Percentiles rank a stretch among this genome's conserved stretches.
These are phyloP conservation scores for Erigeron philadelphicus DNA, from an alignment of 140 eudicot genomes.

Conservation along the genomic window DNA sequence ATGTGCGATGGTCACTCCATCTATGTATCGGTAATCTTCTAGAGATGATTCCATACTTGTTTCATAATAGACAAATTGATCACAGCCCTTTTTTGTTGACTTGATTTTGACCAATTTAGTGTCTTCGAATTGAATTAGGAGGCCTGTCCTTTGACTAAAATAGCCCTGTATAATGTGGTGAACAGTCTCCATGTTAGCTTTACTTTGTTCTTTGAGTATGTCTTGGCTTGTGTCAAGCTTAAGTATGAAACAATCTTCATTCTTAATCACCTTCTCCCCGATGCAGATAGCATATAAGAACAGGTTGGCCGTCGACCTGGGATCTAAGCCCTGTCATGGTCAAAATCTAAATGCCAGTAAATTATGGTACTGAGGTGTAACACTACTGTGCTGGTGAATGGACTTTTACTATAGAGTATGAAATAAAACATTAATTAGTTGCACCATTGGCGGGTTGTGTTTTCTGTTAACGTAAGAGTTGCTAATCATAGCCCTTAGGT, in stretches of 20 bases:
- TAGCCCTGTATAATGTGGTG: constrained; percentile 84
- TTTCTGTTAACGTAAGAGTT: no score
- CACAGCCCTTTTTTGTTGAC: constrained; percentile 37
- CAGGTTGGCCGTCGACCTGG: constrained; percentile 67
- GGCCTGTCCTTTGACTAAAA: constrained; percentile 90
- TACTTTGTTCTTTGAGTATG: constrained; percentile 55
- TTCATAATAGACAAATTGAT: constrained; percentile 56
- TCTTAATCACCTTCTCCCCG: constrained; percentile 59
- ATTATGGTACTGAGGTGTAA: neutral
- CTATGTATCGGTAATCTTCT: constrained; percentile 58
- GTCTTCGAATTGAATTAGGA: constrained; percentile 72
- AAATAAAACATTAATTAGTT: neutral
- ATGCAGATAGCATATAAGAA: constrained; percentile 67
- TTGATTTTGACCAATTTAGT: constrained; percentile 65
- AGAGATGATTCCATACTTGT: constrained; percentile 66
- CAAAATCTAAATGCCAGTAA: neutral
- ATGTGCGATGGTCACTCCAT: constrained; percentile 71
- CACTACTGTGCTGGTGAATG: neutral
- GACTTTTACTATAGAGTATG: neutral
- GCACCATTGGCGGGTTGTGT: neutral
- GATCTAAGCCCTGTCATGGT: constrained; percentile 72
- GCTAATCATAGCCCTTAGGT: no score
- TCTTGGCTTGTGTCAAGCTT: constrained; percentile 61
- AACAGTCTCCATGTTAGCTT: constrained; percentile 54
- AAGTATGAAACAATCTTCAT: constrained; percentile 70